phyloP scores from a whole-genome alignment of 2,329 filamentous ascomycete genomes.

The Bipolaris sorokiniana region DNA sequence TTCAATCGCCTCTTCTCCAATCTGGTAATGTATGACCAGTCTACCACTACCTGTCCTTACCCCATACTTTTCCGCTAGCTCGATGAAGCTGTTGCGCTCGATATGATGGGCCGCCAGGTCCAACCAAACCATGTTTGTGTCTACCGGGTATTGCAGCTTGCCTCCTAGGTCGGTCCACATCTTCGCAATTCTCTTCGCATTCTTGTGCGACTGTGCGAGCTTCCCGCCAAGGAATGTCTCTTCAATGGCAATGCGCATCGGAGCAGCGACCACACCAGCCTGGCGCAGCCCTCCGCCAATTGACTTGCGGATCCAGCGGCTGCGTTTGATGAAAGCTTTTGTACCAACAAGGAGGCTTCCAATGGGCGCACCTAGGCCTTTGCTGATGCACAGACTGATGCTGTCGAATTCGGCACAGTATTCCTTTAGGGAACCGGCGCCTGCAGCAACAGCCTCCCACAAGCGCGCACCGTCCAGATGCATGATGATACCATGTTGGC shows the following conservation, averaged over 20 bases:
- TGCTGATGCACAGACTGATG: constrained; percentile 79
- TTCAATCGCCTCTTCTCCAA: constrained; percentile 67
- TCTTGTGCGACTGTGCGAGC: constrained; percentile 65
- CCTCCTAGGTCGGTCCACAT: constrained; percentile 75
- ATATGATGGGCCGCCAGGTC: constrained; percentile 69
- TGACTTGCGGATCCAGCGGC: constrained; percentile 78
- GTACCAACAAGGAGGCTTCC: constrained; percentile 74
- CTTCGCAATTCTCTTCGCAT: constrained; percentile 66
- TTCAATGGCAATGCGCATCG: constrained; percentile 77
- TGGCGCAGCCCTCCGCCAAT: constrained; percentile 82
- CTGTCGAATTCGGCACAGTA: constrained; percentile 75
- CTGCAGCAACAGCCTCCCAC: constrained; percentile 79
- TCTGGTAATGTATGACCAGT: constrained; percentile 75
- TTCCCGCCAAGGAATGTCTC: constrained; percentile 76
- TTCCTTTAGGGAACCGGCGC: constrained; percentile 69
- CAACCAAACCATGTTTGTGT: constrained; percentile 94
- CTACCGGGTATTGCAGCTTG: constrained; percentile 69
- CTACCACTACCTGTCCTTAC: constrained; percentile 63
- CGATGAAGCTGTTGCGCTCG: constrained; percentile 59
- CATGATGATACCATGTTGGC: constrained; percentile 67
- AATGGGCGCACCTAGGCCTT: constrained; percentile 81
- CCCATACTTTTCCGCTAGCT: constrained; percentile 63
- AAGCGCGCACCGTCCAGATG: constrained; percentile 82
- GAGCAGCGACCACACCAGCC: constrained; percentile 75
- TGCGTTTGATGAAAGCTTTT: constrained; percentile 66